Evolutionary conservation across 1,139 yeast species (phyloP).

Genomic region (Yamadazyma dushanensis): DNA sequence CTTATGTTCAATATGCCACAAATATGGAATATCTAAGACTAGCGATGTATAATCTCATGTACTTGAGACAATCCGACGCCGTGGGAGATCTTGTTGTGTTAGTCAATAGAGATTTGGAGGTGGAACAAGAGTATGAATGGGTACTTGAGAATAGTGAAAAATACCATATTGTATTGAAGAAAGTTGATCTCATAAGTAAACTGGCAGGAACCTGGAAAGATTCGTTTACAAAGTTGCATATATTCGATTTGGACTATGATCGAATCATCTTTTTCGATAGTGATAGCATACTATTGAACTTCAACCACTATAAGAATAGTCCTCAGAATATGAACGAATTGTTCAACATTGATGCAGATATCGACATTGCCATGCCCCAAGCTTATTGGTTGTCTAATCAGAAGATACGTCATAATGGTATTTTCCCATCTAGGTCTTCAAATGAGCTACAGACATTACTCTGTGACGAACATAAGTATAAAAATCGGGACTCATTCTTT

Average conservation of each 20-base stretch:
- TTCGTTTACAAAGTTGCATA: conserved; percentile 55
- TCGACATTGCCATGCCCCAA: conserved; percentile 35
- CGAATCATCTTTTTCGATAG: conserved; percentile 42
- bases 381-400: conserved; percentile 37
- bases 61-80: conserved; percentile 23
- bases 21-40: conserved; percentile 30
- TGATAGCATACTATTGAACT: conserved; percentile 36
- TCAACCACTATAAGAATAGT: conserved; percentile 8
- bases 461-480: conserved; percentile 31
- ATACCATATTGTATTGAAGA: neutral
- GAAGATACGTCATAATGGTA: conserved; percentile 12
- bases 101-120: conserved; percentile 20
- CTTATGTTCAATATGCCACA: conserved; percentile 41
- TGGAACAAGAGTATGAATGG: neutral
- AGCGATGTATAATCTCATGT: conserved; percentile 32
- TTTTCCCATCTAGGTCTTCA: conserved; percentile 2
- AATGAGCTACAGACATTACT: conserved; percentile 20
- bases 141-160: neutral
- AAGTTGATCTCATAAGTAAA: conserved; percentile 5
- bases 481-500: conserved; percentile 31
- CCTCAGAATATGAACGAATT: conserved; percentile 32
- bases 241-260: conserved; percentile 51
- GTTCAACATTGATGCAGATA: conserved; percentile 27
- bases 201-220: conserved; percentile 38
- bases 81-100: conserved; percentile 29